These are phyloP conservation scores for Alternaria metachromatica DNA, from an alignment of 2,329 filamentous ascomycete species.

Conservation along the genomic window DNA sequence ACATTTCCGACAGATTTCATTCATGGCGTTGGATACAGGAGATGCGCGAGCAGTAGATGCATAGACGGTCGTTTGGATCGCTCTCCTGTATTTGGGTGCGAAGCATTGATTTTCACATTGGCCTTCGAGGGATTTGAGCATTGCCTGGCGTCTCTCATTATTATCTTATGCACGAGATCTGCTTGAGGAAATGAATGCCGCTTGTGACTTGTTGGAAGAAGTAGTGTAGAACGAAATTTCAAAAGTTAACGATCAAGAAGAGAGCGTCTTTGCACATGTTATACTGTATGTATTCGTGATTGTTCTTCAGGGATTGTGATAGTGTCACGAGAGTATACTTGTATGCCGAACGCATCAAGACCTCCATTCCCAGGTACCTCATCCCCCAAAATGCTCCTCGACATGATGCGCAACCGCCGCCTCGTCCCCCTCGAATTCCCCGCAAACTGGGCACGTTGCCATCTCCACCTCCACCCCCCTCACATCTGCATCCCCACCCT, in stretches of 20 bases:
- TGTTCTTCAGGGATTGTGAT: neutral
- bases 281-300: neutral
- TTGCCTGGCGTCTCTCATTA: slow-evolving; percentile 5
- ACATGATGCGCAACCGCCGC: slow-evolving; percentile 72
- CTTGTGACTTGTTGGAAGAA: neutral
- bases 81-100: slow-evolving; percentile 7
- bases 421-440: slow-evolving; percentile 71
- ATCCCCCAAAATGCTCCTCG: slow-evolving; percentile 59
- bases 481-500: slow-evolving; percentile 19
- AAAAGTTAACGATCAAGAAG: neutral
- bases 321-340: neutral
- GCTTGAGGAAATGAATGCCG: neutral
- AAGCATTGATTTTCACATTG: slow-evolving; percentile 15
- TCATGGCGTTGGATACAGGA: slow-evolving; percentile 35
- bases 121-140: slow-evolving; percentile 11
- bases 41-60: slow-evolving; percentile 31
- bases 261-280: neutral
- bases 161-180: neutral
- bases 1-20: slow-evolving; percentile 19
- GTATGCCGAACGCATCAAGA: neutral
- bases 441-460: slow-evolving; percentile 68
- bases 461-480: slow-evolving; percentile 35
- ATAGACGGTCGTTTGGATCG: slow-evolving; percentile 16
- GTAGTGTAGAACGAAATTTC: neutral
- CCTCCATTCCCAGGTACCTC: too few relatives aligned